Conservation (phyloP, 2,329 filamentous ascomycete genomes). For the Neonectria neomacrospora region DNA sequence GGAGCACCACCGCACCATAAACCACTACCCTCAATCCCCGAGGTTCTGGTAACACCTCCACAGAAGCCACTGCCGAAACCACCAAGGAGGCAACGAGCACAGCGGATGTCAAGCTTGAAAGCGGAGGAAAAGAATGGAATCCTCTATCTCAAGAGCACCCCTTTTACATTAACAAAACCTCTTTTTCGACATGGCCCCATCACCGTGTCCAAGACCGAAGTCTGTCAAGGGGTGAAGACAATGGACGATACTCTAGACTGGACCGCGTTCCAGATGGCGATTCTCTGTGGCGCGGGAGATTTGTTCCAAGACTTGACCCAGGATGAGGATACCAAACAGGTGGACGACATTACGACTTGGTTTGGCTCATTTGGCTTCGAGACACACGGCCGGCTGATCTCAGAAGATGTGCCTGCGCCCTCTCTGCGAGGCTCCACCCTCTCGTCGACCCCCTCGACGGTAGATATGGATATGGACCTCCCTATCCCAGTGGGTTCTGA, state of each 20-base stretch:
- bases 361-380: conserved; percentile 63
- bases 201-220: conserved; percentile 59
- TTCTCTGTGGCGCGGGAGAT: conserved; percentile 66
- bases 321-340: conserved; percentile 58
- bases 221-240: conserved; percentile 50
- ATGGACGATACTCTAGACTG: conserved; percentile 67
- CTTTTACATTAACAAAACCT: conserved; percentile 61
- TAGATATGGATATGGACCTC: conserved; percentile 50
- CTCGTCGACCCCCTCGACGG: conserved; percentile 45
- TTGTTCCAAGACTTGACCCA: conserved; percentile 56
- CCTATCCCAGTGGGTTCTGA: conserved; percentile 53
- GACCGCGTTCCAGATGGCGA: conserved; percentile 74
- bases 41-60: conserved; percentile 34
- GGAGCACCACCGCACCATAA: conserved; percentile 17
- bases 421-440: conserved; percentile 37
- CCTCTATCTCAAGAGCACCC: conserved; percentile 60
- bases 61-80: conserved; percentile 18
- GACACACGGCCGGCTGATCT: conserved; percentile 53
- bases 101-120: conserved; percentile 27
- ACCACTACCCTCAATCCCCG: conserved; percentile 42
- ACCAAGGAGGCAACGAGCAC: conserved; percentile 14
- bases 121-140: conserved; percentile 56
- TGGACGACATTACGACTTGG: conserved; percentile 61
- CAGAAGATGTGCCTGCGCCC: conserved; percentile 34
- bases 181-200: conserved; percentile 66